phyloP scores from a whole-genome alignment of 306 rosid species.

The Quercus wislizeni region DNA sequence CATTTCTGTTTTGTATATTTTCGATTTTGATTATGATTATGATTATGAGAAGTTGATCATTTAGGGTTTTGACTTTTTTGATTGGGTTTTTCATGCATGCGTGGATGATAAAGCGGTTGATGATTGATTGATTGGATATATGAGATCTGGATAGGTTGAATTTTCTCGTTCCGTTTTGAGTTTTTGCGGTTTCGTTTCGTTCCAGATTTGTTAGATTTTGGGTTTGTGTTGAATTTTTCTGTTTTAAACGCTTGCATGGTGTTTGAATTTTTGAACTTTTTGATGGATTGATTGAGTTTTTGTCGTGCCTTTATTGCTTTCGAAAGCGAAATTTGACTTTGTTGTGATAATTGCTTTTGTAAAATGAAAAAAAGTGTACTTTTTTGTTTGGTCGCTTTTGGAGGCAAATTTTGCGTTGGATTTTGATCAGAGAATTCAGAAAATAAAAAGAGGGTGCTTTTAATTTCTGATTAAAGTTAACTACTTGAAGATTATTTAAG shows the following conservation, averaged over 20 bases:
- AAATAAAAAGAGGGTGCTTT: not conserved
- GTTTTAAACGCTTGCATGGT: not conserved
- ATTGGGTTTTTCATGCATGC: constrained; percentile 12
- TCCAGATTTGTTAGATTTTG: not conserved
- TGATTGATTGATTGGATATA: constrained; percentile 6
- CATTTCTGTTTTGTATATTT: not conserved
- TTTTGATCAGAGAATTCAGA: not conserved
- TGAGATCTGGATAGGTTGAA: constrained; percentile 25
- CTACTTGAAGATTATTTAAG: not conserved
- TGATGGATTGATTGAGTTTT: too few relatives aligned
- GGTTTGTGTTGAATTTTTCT: not conserved
- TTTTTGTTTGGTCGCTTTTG: not conserved
- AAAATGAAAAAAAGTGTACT: not conserved
- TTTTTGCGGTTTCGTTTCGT: not conserved
- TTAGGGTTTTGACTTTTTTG: not conserved
- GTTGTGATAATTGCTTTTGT: not conserved
- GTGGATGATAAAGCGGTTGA: constrained; percentile 31
- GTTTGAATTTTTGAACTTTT: not conserved
- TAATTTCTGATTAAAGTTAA: not conserved
- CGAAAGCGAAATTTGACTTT: not conserved
- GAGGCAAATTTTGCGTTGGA: not conserved
- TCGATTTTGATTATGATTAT: not conserved
- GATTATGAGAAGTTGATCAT: not conserved
- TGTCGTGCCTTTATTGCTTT: not conserved
- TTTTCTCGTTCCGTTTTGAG: not conserved